Base-by-base conservation (phyloP, 805 yeast species). In the Cyberlindnera galapagoensis region DNA sequence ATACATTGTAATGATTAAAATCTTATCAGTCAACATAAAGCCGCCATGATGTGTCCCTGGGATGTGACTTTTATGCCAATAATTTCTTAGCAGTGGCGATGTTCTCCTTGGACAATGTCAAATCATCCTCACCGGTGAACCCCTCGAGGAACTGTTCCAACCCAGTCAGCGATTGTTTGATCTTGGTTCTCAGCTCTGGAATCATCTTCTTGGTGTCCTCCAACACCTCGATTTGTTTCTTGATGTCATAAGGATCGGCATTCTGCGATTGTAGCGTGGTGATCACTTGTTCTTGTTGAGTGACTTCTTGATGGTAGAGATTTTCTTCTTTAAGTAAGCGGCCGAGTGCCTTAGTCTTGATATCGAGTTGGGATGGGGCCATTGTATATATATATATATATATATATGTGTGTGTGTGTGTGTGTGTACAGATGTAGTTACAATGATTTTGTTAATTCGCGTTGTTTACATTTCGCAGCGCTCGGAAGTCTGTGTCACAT, bases 351-450 rank as follows among this genome's bases (percentile, higher is more conserved):
- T 70, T 74, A 22, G 71, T 65, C 45, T 82, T 83, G 52, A 85
- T 81, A 46, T 80, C 82, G 24, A 82, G 57, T 38, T 67, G 75
- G 2, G 84, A 63, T 19, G 90, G 92, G 2, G 85, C 67, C 82
- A 80, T 80, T 51, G 31, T 46, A 13, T 27, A 18, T 7, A n/a
- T n/a, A n/a, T n/a, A n/a, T n/a, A n/a, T n/a, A n/a, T n/a, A n/a
- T n/a, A n/a, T n/a, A n/a, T n/a, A n/a, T n/a, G n/a, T n/a, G n/a
- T n/a, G n/a, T n/a, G n/a, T n/a, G n/a, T n/a, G n/a, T n/a, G n/a
- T n/a, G n/a, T n/a, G n/a, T n/a, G n/a, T n/a, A n/a, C n/a, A n/a
- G n/a, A n/a, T n/a, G n/a, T n/a, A n/a, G n/a, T n/a, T n/a, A n/a
- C n/a, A n/a, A n/a, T n/a, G n/a, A n/a, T n/a, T n/a, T n/a, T n/a